phyloP scores from a whole-genome alignment of 805 yeast genomes.

The Cyberlindnera mrakii region DNA sequence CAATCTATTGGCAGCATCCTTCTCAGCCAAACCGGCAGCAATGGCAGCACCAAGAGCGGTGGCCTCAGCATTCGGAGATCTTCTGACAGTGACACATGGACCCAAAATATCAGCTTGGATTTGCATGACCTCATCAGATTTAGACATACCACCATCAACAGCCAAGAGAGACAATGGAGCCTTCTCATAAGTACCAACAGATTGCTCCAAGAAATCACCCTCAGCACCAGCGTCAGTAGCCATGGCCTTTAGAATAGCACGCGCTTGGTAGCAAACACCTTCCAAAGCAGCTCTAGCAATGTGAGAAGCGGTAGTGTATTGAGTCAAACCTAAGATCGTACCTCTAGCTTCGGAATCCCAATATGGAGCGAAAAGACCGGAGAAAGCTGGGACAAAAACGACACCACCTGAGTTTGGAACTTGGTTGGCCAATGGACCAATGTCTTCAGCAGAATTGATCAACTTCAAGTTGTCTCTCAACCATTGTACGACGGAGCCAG shows the following conservation, averaged over 20 bases:
- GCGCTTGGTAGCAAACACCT: conserved; percentile 90
- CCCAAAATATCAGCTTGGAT: conserved; percentile 91
- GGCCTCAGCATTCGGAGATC: conserved; percentile 83
- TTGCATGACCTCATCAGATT: conserved; percentile 86
- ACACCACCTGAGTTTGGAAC: conserved; percentile 85
- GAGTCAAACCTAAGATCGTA: conserved; percentile 88
- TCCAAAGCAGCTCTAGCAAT: conserved; percentile 93
- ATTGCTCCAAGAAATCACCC: conserved; percentile 48
- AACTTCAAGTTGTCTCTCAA: conserved; percentile 82
- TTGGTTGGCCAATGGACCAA: conserved; percentile 83
- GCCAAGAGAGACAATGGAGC: conserved; percentile 51
- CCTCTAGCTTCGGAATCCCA: conserved; percentile 95
- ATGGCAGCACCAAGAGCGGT: conserved; percentile 96
- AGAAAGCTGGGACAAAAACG: conserved; percentile 90
- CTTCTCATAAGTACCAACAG: conserved; percentile 35
- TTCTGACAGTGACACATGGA: conserved; percentile 71
- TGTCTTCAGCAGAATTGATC: conserved; percentile 75
- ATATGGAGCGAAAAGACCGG: conserved; percentile 92
- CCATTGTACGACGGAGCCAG: conserved; percentile 94
- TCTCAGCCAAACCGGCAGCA: conserved; percentile 73
- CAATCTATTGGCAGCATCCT: conserved; percentile 48
- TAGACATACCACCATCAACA: conserved; percentile 95
- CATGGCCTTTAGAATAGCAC: conserved; percentile 89
- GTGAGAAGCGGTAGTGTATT: conserved; percentile 86
- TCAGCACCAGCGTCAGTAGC: conserved; percentile 68